Evolutionary conservation across 2,329 filamentous ascomycete genomes (phyloP), one percentile per base, ranked within the genome.

Genomic region (Epichloe bromicola): DNA sequence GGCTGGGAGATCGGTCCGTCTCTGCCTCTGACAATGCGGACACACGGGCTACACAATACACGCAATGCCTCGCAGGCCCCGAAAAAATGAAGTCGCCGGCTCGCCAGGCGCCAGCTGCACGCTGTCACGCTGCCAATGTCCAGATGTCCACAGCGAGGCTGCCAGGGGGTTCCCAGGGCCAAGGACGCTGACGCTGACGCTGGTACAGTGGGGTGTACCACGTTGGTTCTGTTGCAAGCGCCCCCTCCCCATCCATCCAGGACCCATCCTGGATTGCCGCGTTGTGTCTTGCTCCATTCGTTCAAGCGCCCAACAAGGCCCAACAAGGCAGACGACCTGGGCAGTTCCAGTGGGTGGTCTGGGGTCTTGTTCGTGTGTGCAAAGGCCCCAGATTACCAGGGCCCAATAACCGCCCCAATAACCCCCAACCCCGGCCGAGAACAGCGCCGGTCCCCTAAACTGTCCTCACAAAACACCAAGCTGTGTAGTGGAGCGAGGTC

Each of bases 1-100:
- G 63, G 59, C 66, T 42, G 65, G 63, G 60, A 61, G 60, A 65
- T 65, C 62, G 64, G 60, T 52, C 43, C 17, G 26, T 30, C 26
- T 30, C 26, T 30, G 8, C 26, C 26, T 30, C 26, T 11, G 26
- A 30, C 3, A 10, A 10, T 26, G 1, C 23, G 23, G 23, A 26
- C 23, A 2, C 3, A 30, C 7, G 23, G 23, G 7, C 23, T 26
- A 26, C 42, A 45, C n/a, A 12, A 17, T 26, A 7, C 26, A 44
- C 15, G 30, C 15, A 44, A 10, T 19, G 34, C 36, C 36, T n/a
- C 12, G 12, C 36, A 37, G 36, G 12, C 36, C 12, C 14, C 36
- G 11, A 12, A 37, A 37, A 6, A 3, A 23, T 36, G 17, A 37
- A 46, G 38, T 38, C 45, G 45, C 38, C 34, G 34, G 45, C 34